Percentiles rank a stretch among this genome's conserved stretches.
Evolutionary conservation across 352 stramenopile genomes (phyloP).

Genomic region (Pythium dissimile): DNA sequence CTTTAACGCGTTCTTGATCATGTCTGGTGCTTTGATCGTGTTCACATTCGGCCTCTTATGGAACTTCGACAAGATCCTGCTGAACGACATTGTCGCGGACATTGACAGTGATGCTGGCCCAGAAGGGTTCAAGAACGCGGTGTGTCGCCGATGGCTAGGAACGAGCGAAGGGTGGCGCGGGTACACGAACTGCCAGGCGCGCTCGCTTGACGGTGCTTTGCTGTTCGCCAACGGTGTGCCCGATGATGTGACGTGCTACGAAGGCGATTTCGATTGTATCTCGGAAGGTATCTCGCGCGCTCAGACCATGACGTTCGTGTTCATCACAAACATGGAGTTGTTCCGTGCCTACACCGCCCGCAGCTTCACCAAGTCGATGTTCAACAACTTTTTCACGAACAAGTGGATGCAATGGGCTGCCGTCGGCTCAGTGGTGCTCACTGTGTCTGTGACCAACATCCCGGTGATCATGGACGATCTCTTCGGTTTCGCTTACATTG

Average conservation of each 20-base stretch:
- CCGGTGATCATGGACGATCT: constrained; percentile 60
- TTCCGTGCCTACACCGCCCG: constrained; percentile 67
- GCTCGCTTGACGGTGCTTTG: constrained; percentile 28
- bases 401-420: constrained; percentile 80
- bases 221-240: constrained; percentile 38
- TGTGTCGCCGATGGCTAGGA: constrained; percentile 58
- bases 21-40: constrained; percentile 46
- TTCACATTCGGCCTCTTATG: constrained; percentile 63
- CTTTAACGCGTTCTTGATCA: constrained; percentile 64
- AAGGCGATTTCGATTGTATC: constrained; percentile 53
- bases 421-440: constrained; percentile 51
- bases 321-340: constrained; percentile 79
- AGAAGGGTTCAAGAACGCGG: constrained; percentile 38
- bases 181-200: constrained; percentile 47
- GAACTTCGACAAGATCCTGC: constrained; percentile 63
- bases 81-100: constrained; percentile 45
- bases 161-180: constrained; percentile 38
- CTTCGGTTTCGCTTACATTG: constrained; percentile 64
- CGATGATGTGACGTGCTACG: constrained; percentile 48
- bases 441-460: constrained; percentile 68
- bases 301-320: constrained; percentile 73
- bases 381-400: constrained; percentile 67
- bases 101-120: constrained; percentile 35
- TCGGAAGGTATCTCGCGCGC: constrained; percentile 57
- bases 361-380: constrained; percentile 77